These are phyloP conservation scores for Elongisporangium undulatum DNA, from an alignment of 352 stramenopile genomes.

Conservation along the genomic window DNA sequence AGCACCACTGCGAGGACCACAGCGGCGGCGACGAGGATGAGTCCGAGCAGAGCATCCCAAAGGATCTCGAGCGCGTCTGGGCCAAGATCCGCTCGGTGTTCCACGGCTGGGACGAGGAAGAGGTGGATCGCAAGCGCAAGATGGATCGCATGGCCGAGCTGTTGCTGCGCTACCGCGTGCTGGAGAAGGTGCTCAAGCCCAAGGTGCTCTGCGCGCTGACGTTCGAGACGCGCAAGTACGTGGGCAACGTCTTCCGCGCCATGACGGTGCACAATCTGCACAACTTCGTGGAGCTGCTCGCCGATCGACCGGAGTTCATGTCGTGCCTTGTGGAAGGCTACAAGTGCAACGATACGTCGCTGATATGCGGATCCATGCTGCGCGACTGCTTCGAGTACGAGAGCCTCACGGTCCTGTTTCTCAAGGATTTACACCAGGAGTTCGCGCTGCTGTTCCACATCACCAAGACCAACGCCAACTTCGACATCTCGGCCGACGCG, in stretches of 20 bases:
- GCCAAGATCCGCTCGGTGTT: constrained; percentile 71
- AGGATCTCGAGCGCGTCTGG: constrained; percentile 71
- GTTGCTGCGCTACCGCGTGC: constrained; percentile 60
- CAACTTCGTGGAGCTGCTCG: constrained; percentile 57
- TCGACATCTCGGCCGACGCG: constrained; percentile 81
- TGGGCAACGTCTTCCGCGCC: constrained; percentile 69
- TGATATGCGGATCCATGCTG: constrained; percentile 79
- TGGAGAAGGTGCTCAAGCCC: constrained; percentile 70
- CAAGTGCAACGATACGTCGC: constrained; percentile 58
- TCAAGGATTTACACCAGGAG: constrained; percentile 51
- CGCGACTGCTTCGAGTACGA: constrained; percentile 76
- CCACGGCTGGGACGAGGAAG: constrained; percentile 70
- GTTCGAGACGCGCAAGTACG: constrained; percentile 83
- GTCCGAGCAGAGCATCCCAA: constrained; percentile 58
- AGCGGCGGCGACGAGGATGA: constrained; percentile 48
- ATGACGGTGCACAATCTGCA: constrained; percentile 71
- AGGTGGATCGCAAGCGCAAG: constrained; percentile 66
- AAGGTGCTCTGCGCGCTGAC: constrained; percentile 68
- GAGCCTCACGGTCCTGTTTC: constrained; percentile 51
- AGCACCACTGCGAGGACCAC: constrained; percentile 15
- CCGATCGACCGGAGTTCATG: constrained; percentile 62
- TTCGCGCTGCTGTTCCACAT: constrained; percentile 68
- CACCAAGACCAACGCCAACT: constrained; percentile 75
- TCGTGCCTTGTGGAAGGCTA: constrained; percentile 72
- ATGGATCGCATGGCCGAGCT: constrained; percentile 79